Conservation (phyloP, 306 rosid species). For the Adenanthera pavonina region DNA sequence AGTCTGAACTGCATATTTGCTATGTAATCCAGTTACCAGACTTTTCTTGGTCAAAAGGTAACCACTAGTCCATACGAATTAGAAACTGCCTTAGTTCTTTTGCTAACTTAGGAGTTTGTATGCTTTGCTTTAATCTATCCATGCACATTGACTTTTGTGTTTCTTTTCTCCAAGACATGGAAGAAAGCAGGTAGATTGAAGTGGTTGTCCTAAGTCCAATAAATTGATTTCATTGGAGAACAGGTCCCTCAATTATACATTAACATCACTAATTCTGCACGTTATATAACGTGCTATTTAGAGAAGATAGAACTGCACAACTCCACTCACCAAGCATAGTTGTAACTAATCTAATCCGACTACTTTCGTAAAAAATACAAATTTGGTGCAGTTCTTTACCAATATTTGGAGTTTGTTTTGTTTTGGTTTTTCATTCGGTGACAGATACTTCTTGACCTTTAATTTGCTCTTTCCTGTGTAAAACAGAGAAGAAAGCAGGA, state of each 20-base stretch:
- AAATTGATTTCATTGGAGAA: neutral
- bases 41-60: neutral
- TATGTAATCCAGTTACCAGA: slow-evolving; percentile 14
- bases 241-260: neutral
- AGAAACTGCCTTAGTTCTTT: neutral
- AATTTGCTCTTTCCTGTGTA: neutral
- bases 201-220: neutral
- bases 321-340: too few relatives aligned
- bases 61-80: neutral
- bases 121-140: neutral
- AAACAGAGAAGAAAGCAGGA: slow-evolving; percentile 78
- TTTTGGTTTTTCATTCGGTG: slow-evolving; percentile 11
- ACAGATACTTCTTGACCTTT: slow-evolving; percentile 11
- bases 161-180: neutral
- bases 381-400: slow-evolving; percentile 9
- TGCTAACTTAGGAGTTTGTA: neutral
- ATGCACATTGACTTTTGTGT: neutral
- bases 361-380: neutral
- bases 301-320: neutral
- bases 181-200: slow-evolving; percentile 27
- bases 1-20: slow-evolving; percentile 6
- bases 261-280: neutral
- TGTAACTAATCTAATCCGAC: neutral
- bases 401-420: slow-evolving; percentile 12
- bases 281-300: neutral